A percentile compares a stretch with the other conserved stretches of the same genome.
Conservation (phyloP, 164 flowering plant genomes). For the Stephania yunnanensis region DNA sequence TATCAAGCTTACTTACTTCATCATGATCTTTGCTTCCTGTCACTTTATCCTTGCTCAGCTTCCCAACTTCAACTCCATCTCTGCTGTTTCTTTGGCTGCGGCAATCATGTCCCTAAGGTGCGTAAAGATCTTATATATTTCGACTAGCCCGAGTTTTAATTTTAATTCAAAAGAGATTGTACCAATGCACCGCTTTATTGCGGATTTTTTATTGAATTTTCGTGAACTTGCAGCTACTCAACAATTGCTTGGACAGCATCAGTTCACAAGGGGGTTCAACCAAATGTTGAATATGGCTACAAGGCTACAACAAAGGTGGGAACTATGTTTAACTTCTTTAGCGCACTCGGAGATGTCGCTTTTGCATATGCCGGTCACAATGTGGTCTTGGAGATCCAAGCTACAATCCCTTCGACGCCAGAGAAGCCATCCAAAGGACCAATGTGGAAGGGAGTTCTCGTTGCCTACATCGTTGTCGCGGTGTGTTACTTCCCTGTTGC, state of each 20-base stretch:
- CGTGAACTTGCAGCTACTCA: conserved; percentile 35
- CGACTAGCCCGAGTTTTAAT: neutral
- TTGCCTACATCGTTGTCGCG: conserved; percentile 45
- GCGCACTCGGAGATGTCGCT: conserved; percentile 54
- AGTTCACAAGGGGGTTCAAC: conserved; percentile 32
- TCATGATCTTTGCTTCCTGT: conserved; percentile 50
- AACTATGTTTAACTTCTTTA: conserved; percentile 36
- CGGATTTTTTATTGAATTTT: neutral
- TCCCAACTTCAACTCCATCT: conserved; percentile 60
- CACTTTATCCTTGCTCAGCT: conserved; percentile 54
- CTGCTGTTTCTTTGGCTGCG: conserved; percentile 54
- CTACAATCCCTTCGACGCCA: conserved; percentile 62
- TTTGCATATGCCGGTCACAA: conserved; percentile 72
- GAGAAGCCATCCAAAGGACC: conserved; percentile 57
- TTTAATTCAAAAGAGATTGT: too few species aligned
- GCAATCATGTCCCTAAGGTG: conserved; percentile 70
- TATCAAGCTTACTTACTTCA: conserved; percentile 51
- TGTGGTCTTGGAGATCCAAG: conserved; percentile 69
- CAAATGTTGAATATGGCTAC: conserved; percentile 31
- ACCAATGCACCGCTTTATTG: neutral
- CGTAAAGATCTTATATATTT: neutral
- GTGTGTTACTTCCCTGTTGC: conserved; percentile 55
- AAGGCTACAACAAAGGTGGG: conserved; percentile 25
- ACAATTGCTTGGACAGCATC: conserved; percentile 55
- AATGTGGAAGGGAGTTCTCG: conserved; percentile 58